Evolutionary conservation across 169 alveolate genomes (phyloP).

Genomic region (Toxoplasma gondii): DNA sequence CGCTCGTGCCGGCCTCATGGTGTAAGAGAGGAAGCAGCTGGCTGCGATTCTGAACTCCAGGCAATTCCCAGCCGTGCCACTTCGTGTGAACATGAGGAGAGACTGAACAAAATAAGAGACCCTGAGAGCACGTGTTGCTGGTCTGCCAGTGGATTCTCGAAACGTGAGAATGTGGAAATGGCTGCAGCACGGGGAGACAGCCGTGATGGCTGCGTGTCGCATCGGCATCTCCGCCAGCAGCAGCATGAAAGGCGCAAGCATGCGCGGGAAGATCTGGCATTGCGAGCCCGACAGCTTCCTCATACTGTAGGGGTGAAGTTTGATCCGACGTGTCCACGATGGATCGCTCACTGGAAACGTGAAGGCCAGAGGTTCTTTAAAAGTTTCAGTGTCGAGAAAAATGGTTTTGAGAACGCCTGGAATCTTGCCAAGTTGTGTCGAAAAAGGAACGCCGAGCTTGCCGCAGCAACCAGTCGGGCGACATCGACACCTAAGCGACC

Average conservation of each 20-base stretch:
- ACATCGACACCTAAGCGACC: not conserved
- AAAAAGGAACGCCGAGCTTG: slow-evolving; percentile 25
- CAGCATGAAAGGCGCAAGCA: slow-evolving; percentile 47
- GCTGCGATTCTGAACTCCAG: too few relatives aligned
- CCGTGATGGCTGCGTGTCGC: not conserved
- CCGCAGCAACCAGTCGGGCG: not conserved
- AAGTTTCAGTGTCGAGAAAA: slow-evolving; percentile 44
- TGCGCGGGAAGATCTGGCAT: slow-evolving; percentile 48
- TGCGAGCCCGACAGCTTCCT: slow-evolving; percentile 41
- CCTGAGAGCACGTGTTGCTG: too few relatives aligned
- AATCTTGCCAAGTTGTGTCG: slow-evolving; percentile 35
- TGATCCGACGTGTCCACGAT: slow-evolving; percentile 63
- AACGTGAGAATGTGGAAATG: too few relatives aligned
- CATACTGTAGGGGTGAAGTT: slow-evolving; percentile 52
- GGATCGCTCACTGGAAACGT: slow-evolving; percentile 61
- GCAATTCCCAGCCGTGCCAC: too few relatives aligned
- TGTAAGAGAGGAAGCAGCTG: too few relatives aligned
- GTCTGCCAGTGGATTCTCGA: too few relatives aligned
- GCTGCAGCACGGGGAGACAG: not conserved
- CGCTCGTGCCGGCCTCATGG: too few relatives aligned
- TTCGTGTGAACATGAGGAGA: too few relatives aligned
- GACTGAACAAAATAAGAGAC: too few relatives aligned
- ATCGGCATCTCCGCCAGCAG: slow-evolving; percentile 19
- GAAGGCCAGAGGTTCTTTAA: slow-evolving; percentile 60
- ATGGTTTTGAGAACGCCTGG: slow-evolving; percentile 58